Evolutionary conservation across 306 rosid genomes (phyloP), one percentile per base, ranked within the genome.

Genomic region (Lagenaria siceraria): DNA sequence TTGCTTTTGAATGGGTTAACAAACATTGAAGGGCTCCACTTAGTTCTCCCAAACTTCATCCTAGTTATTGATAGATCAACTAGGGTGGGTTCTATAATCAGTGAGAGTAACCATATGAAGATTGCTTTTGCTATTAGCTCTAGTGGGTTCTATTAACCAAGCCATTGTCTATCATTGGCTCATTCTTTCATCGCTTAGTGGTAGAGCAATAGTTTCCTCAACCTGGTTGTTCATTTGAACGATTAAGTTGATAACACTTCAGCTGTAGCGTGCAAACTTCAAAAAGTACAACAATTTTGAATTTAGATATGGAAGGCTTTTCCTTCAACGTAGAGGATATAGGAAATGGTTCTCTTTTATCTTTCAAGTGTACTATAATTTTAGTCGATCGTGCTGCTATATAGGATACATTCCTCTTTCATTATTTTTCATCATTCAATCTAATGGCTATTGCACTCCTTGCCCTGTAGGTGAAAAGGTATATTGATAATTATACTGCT

Each of bases 401-500:
- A 77, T 49, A 10, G 33, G 36, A 49, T 60, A 31, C 40, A 13
- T 66, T 68, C 42, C n/a, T 48, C 64, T 61, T 76, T 81, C 63
- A 11, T 62, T 25, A 46, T 79, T 43, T 38, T 79, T 55, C 10
- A 12, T 13, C 17, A 29, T 12, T 74, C 17, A 18, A 24, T 74
- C 62, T 36, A 40, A 74, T 51, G 43, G 7, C 29, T 54, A 33
- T 22, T 58, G 24, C 36, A 35, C 60, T 62, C 82, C 52, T 78
- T 69, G 66, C 56, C 79, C 78, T 79, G 38, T 71, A 95, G 98
- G 97, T 92, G 79, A 95, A 95, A 89, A 92, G 93, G 81, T 95
- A 95, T 64, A 75, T 95, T 33, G 97, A 92, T 72, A 90, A 89
- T 81, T 95, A 95, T 87, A 92, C 97, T 70, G 79, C 93, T 77